Base-by-base conservation (phyloP, 2,329 filamentous ascomycete genomes). In the Xylaria polymorpha region DNA sequence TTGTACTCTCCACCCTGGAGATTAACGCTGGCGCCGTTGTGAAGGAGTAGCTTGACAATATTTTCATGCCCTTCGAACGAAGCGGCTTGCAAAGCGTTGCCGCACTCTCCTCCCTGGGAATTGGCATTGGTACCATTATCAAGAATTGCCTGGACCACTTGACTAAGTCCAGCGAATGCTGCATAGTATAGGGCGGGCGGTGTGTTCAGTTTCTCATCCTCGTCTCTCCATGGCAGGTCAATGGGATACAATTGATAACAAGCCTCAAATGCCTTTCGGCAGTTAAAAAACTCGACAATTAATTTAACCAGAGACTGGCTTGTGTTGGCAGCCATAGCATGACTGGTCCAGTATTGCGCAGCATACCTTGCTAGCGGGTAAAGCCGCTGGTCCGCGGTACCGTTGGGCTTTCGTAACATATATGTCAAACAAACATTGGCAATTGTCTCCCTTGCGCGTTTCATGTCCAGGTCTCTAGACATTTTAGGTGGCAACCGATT, bases 401-500 rank as follows among this genome's bases (percentile, higher is more conserved):
- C 4, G 15, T 44, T 14, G 12, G 8, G 14, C 9, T 50, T 9
- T 32, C 29, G 10, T 15, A 64, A 37, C 5, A 64, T 32, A n/a
- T 65, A 60, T 29, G 22, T 29, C 3, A 60, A 25, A 35, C 55
- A 65, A 20, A 65, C 62, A 25, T 14, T 59, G 8, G 62, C 22
- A 44, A 65, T 37, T 32, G 46, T 32, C 44, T 18, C 55, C 8
- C 20, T 51, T 12, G 62, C 62, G 0, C 7, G 1, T 6, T 39
- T 37, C 9, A 22, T 20, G 18, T 43, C 15, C 20, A 64, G n/a
- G 7, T 59, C n/a, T 25, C 18, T 3, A 12, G 62, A 61, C 4
- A 69, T 46, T n/a, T 51, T 48, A 14, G 62, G 37, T 8, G 70
- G 51, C 20, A 76, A 32, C 32, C 69, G 71, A 18, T 66, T 20